Percentiles rank a stretch among this genome's conserved stretches.
Evolutionary conservation across 352 stramenopile species (phyloP).

Genomic region (Phytophthora aleatoria): DNA sequence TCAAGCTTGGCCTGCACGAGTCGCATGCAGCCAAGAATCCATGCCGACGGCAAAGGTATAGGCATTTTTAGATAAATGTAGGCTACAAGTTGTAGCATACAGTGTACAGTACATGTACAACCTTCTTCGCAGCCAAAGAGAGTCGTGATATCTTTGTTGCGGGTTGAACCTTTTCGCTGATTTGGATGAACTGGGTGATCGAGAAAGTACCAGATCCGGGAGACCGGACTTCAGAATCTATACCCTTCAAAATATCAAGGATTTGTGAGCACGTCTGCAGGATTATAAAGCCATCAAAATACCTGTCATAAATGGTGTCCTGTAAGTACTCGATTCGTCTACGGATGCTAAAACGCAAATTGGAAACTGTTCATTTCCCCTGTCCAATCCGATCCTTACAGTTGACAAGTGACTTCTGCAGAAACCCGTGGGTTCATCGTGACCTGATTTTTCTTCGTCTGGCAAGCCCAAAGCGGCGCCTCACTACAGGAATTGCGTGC

Average conservation of each 20-base stretch:
- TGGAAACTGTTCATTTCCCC: not conserved
- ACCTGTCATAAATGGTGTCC: no score
- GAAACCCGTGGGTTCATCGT: conserved; percentile 30
- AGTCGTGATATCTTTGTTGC: conserved; percentile 14
- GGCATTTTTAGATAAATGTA: no score
- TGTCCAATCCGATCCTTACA: not conserved
- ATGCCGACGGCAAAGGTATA: no score
- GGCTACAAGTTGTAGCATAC: no score
- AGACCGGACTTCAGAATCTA: not conserved
- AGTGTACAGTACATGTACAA: no score
- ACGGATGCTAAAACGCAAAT: no score
- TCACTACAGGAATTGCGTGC: conserved; percentile 27
- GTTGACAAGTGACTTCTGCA: not conserved
- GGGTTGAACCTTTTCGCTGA: conserved; percentile 7
- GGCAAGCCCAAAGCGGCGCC: conserved; percentile 4
- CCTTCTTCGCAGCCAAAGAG: no score
- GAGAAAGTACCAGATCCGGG: conserved; percentile 5
- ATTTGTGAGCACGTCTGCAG: no score
- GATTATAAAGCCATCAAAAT: no score
- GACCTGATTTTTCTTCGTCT: conserved; percentile 25
- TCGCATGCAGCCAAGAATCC: no score
- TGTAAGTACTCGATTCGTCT: no score
- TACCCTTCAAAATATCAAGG: not conserved
- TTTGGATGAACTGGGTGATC: conserved; percentile 20
- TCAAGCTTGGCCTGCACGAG: no score